Evolutionary conservation across 2,329 filamentous ascomycete genomes (phyloP).

Genomic region (Microsporum ferrugineum): DNA sequence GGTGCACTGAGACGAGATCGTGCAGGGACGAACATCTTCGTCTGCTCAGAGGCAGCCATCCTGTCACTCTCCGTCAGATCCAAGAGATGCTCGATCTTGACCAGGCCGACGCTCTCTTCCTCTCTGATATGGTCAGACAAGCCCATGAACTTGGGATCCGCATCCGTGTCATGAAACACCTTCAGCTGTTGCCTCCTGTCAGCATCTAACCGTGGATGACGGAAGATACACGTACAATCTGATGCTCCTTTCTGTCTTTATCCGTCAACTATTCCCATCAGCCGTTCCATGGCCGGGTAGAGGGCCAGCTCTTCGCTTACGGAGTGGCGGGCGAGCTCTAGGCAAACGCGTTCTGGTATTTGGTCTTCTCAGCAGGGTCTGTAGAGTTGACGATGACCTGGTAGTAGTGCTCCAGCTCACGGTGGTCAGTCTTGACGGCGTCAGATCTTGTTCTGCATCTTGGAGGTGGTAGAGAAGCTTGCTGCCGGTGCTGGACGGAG

Average conservation of each 20-base stretch:
- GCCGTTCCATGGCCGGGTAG: constrained; percentile 42
- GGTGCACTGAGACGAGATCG: constrained; percentile 42
- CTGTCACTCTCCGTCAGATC: constrained; percentile 24
- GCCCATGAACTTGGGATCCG: constrained; percentile 35
- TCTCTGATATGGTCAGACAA: constrained; percentile 40
- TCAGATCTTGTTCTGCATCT: constrained; percentile 18
- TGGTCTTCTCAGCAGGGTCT: constrained; percentile 31
- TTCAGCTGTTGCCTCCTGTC: constrained; percentile 29
- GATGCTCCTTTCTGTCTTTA: constrained; percentile 40
- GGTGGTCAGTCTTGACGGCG: constrained; percentile 31
- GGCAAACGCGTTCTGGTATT: constrained; percentile 40
- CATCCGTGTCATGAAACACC: constrained; percentile 38
- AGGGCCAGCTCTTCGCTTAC: constrained; percentile 42
- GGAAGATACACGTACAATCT: constrained; percentile 24
- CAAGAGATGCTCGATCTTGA: constrained; percentile 37
- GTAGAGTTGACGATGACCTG: constrained; percentile 29
- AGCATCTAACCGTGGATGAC: not conserved
- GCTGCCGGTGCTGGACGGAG: not conserved
- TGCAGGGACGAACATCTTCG: constrained; percentile 44
- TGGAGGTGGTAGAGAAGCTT: not conserved
- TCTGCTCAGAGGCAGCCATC: constrained; percentile 34
- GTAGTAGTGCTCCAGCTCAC: constrained; percentile 31
- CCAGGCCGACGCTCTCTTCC: constrained; percentile 42
- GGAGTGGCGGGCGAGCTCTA: constrained; percentile 41
- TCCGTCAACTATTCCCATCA: constrained; percentile 34